phyloP scores from a whole-genome alignment of 2,329 filamentous ascomycete species.

The Mycogone perniciosa region DNA sequence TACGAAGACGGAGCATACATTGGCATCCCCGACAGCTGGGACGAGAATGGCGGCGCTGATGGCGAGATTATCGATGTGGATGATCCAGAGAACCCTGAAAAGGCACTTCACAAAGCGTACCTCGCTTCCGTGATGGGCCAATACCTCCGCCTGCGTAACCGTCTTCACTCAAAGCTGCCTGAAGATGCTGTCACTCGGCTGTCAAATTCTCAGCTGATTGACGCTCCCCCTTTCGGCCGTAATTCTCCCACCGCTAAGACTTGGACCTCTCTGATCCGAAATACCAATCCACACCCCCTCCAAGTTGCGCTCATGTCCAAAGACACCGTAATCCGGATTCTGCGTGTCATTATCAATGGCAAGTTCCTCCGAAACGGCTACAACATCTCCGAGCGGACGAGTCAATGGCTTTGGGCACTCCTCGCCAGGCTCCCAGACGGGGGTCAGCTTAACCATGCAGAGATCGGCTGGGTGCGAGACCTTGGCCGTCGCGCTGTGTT shows the following conservation, averaged over 20 bases:
- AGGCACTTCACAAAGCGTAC: conserved; percentile 56
- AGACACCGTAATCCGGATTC: conserved; percentile 56
- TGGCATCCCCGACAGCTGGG: conserved; percentile 43
- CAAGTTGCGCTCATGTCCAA: conserved; percentile 62
- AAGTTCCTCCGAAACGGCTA: conserved; percentile 56
- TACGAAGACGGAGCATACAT: conserved; percentile 78
- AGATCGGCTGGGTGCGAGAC: conserved; percentile 71
- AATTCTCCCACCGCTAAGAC: conserved; percentile 41
- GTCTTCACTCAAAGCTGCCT: conserved; percentile 52
- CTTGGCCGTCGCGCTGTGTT: conserved; percentile 70
- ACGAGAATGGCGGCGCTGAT: conserved; percentile 24
- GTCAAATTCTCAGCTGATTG: conserved; percentile 44
- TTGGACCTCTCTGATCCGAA: conserved; percentile 48
- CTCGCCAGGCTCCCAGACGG: conserved; percentile 67
- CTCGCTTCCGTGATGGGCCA: conserved; percentile 58
- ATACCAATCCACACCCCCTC: conserved; percentile 50
- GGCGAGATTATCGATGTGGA: conserved; percentile 21
- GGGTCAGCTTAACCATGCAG: conserved; percentile 67
- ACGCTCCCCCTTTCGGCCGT: conserved; percentile 49
- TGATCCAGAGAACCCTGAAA: conserved; percentile 24
- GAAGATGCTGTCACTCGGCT: conserved; percentile 47
- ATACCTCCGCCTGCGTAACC: conserved; percentile 58
- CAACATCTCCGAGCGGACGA: conserved; percentile 58
- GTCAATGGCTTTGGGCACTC: conserved; percentile 80
- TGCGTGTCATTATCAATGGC: conserved; percentile 60